Base-by-base conservation (phyloP, 108 stramenopile species). In the Cyclostephanos invisitatus region DNA sequence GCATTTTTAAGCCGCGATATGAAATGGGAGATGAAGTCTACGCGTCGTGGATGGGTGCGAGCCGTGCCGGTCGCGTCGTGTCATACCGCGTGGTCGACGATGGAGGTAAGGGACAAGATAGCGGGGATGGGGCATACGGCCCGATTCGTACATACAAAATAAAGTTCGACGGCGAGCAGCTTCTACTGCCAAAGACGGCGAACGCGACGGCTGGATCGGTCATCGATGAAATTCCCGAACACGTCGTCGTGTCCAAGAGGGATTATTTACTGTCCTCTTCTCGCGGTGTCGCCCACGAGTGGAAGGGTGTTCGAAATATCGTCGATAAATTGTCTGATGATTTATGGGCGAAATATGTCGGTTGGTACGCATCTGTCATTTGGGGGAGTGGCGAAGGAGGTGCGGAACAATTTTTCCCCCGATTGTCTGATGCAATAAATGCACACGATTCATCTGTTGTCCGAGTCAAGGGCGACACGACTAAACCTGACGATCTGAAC, bases 21-120 rank as follows among this genome's bases (percentile, higher is more conserved):
- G 28, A 70, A 25, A 46, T 59, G 42, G 68, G 68, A 15, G 68
- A 70, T 15, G 68, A 70, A 40, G 68, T 70, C 36, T 59, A 70
- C 27, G 68, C 68, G 32, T 38, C 68, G 10, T 70, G 68, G 68
- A 22, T 21, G 57, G 51, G 56, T 20, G 27, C 44, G 42, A 42
- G 57, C 56, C 57, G 40, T 24, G 38, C 21, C 22, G 68, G 57
- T 28, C 24, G 38, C 24, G 57, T 70, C 7, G 36, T 36, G 50
- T 32, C 49, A 15, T 67, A 37, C 50, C 32, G 21, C n/a, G 65
- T 53, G 25, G 53, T 54, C 27, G 18, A 0, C 14, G 14, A 32
- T 27, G 32, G 42, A 22, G 49, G 11, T 1, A 20, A 21, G 20
- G 36, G 7, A 3, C 35, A 67, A 35, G 25, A 25, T 54, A 12